A percentile compares a stretch with the other conserved stretches of the same genome.
Evolutionary conservation across 768 basidiomycete genomes (phyloP).

Genomic region (Podaxis pistillaris): DNA sequence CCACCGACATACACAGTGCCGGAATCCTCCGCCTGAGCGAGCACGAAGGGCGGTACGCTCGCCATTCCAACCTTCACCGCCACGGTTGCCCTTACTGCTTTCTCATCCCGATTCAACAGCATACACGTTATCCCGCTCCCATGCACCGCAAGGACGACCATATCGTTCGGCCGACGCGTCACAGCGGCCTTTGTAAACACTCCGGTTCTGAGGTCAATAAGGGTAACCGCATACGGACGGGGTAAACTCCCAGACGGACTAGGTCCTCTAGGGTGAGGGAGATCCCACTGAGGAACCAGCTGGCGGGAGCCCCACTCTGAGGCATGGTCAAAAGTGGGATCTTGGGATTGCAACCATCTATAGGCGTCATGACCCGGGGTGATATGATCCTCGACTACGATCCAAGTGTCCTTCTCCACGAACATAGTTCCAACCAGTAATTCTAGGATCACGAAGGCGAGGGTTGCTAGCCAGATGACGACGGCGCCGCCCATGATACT

Average conservation of each 20-base stretch:
- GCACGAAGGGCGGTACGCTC: constrained; percentile 22
- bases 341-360: constrained; percentile 14
- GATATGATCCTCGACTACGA: constrained; percentile 15
- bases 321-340: constrained; percentile 8
- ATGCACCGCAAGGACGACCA: constrained; percentile 19
- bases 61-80: constrained; percentile 20
- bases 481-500: neutral
- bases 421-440: constrained; percentile 10
- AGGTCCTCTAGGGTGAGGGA: neutral
- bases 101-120: constrained; percentile 18
- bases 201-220: constrained; percentile 12
- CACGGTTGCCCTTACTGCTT: neutral
- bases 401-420: constrained; percentile 14
- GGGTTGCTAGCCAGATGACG: neutral
- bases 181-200: constrained; percentile 11
- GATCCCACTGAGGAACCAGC: constrained; percentile 12
- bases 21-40: constrained; percentile 6
- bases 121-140: constrained; percentile 23
- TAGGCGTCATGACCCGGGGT: neutral
- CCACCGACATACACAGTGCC: constrained; percentile 9
- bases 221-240: neutral
- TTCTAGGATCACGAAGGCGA: neutral
- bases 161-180: constrained; percentile 9
- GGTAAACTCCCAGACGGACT: neutral
- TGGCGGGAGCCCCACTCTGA: constrained; percentile 16